A percentile compares a stretch with the other conserved stretches of the same genome.
Conservation (phyloP, 176 grass and related monocot species). For the Paspalum notatum region DNA sequence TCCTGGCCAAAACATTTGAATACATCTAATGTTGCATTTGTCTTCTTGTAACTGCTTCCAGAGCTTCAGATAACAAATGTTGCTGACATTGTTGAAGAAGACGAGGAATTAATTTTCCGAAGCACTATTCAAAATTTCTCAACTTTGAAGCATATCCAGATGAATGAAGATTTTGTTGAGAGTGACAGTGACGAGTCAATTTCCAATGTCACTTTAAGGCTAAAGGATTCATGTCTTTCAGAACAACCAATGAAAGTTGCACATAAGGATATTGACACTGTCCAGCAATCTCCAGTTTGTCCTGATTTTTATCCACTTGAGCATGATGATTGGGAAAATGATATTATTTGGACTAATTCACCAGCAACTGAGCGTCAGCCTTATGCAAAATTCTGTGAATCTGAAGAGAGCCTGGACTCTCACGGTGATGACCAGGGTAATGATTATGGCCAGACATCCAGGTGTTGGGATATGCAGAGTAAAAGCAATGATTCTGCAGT, state of each 20-base stretch:
- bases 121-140: slow-evolving; percentile 62
- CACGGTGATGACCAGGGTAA: slow-evolving; percentile 42
- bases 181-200: slow-evolving; percentile 62
- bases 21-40: slow-evolving; percentile 26
- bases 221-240: slow-evolving; percentile 54
- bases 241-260: slow-evolving; percentile 87
- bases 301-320: slow-evolving; percentile 94
- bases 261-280: slow-evolving; percentile 37
- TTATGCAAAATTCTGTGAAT: slow-evolving; percentile 60
- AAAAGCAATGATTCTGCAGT: slow-evolving; percentile 31
- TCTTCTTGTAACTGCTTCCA: slow-evolving; percentile 58
- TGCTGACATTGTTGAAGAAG: slow-evolving; percentile 87
- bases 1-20: slow-evolving; percentile 21
- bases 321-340: slow-evolving; percentile 89
- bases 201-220: slow-evolving; percentile 50
- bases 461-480: slow-evolving; percentile 37
- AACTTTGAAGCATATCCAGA: slow-evolving; percentile 54
- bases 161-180: slow-evolving; percentile 53
- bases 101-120: slow-evolving; percentile 83
- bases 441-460: slow-evolving; percentile 25
- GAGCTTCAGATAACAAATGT: slow-evolving; percentile 57
- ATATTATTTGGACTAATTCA: slow-evolving; percentile 96
- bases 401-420: slow-evolving; percentile 59
- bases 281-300: slow-evolving; percentile 54
- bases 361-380: slow-evolving; percentile 54